Percentiles rank a stretch among this genome's conserved stretches.
Conservation (phyloP, 805 yeast species). For the Candida orba region DNA sequence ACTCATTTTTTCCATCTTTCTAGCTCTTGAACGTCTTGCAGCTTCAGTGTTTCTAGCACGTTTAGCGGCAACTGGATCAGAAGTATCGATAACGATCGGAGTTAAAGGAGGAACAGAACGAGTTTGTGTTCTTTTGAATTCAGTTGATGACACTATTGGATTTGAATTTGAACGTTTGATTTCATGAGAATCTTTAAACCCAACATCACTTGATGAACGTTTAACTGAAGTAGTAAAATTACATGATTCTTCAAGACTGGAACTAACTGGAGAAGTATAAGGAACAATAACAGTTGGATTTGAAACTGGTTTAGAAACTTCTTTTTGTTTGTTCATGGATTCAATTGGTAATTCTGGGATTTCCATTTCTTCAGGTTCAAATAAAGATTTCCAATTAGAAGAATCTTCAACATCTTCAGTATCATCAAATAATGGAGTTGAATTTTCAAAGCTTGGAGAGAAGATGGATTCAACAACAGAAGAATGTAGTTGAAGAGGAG, state of each 20-base stretch:
- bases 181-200: conserved; percentile 10
- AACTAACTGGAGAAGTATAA: conserved; percentile 2
- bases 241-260: background rate
- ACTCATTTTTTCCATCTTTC: conserved; percentile 81
- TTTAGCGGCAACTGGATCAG: conserved; percentile 69
- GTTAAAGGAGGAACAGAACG: conserved; percentile 46
- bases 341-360: conserved; percentile 23
- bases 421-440: conserved; percentile 56
- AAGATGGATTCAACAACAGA: conserved; percentile 56
- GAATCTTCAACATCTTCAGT: conserved; percentile 21
- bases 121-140: background rate
- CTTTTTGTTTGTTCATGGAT: background rate
- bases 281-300: background rate
- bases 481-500: conserved; percentile 49
- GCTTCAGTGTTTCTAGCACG: conserved; percentile 96
- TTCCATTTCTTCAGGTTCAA: conserved; percentile 32
- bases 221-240: conserved; percentile 8
- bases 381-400: conserved; percentile 58
- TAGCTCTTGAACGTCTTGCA: conserved; percentile 90
- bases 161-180: conserved; percentile 12
- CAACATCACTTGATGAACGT: conserved; percentile 22
- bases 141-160: conserved; percentile 26
- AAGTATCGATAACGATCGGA: conserved; percentile 53
- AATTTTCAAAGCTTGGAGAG: conserved; percentile 35
- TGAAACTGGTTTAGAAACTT: background rate